Base-by-base conservation (phyloP, 2,329 filamentous ascomycete genomes). In the Diaporthe citriasiana region DNA sequence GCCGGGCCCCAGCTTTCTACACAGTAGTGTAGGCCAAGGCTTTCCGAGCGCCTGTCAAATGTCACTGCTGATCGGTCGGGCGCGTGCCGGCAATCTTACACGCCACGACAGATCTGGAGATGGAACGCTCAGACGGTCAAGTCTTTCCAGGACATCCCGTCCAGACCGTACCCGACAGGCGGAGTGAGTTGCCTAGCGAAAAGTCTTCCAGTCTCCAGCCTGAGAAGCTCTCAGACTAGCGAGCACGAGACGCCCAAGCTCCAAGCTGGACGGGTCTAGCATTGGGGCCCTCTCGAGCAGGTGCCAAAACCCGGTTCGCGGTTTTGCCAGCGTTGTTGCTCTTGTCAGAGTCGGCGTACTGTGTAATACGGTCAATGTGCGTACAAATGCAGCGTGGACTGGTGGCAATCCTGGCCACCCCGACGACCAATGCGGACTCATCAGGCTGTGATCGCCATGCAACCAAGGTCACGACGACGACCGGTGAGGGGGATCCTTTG, bases 31-130 rank as follows among this genome's bases (percentile, higher is more conserved):
- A 13, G 60, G 60, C 30, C 60, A 66, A 66, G 59, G 42, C 59
- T 65, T 47, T 65, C 59, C 59, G 59, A 65, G 59, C 42, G 59
- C 59, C 59, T 65, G 59, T 65, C 59, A 66, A 66, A 53, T 51
- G 63, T 51, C 45, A 66, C 63, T 53, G 63, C 45, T 66, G 45
- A 51, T 66, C 63, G 45, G 45, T 66, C 63, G 63, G 63, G 45
- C 63, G 45, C 45, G 45, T 51, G 63, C 63, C 63, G 45, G 63
- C 45, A 66, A 66, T 66, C 63, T 66, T 51, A 38, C 3, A 50
- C 45, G 45, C 63, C 63, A 66, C 42, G 45, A 66, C 63, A 66
- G 63, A 66, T 66, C 63, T 66, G 63, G 45, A 51, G 63, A 51
- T 51, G 22, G 45, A 25, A 66, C 63, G 63, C 63, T 53, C 63